Base-by-base conservation (phyloP, 768 basidiomycete genomes). In the Lactifluus volemus region DNA sequence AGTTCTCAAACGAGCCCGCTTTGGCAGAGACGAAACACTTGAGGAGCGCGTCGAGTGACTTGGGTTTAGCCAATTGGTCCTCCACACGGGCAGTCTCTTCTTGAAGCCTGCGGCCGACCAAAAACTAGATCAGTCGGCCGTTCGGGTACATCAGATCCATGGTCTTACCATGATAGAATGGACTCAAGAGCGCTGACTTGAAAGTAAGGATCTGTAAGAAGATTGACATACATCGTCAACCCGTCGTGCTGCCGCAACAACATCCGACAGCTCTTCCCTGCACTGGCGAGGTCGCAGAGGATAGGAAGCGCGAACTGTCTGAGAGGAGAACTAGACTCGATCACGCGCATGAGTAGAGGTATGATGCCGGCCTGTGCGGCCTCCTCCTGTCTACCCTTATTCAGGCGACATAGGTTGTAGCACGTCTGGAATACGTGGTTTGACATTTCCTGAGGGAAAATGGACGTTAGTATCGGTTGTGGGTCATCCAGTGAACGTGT, bases 291-390 rank as follows among this genome's bases (percentile, higher is more conserved):
- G 70, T 99, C 97, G 73, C 96, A 98, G 4, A 99, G 78, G 64
- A 99, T 95, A 0, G 97, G 96, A 41, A 99, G 77, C 0, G 96
- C 97, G 68, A 99, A 98, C 68, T 99, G 95, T 72, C 93, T 96
- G 69, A 98, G 80, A 0, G 94, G 96, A 9, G 95, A 97, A 62
- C 83, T 88, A 6, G 85, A 86, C 69, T 86, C 83, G 65, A 97
- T 92, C 56, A 98, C 88, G 5, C 85, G 84, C 72, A 93, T 90
- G 45, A 99, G 80, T 66, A 89, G 84, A 3, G 97, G 95, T 29
- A 99, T 86, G 59, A 97, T 92, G 11, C 95, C 96, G 8, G 92
- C 92, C 69, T 94, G 88, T 1, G 95, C 96, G 12, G 97, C 94
- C 72, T 98, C 97, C 73, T 98, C 97, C 72, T 98, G 96, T 53